Percentiles rank a stretch among this genome's conserved stretches.
These are phyloP conservation scores for Nakazawaea wyomingensis DNA, from an alignment of 805 yeast species.

Conservation along the genomic window DNA sequence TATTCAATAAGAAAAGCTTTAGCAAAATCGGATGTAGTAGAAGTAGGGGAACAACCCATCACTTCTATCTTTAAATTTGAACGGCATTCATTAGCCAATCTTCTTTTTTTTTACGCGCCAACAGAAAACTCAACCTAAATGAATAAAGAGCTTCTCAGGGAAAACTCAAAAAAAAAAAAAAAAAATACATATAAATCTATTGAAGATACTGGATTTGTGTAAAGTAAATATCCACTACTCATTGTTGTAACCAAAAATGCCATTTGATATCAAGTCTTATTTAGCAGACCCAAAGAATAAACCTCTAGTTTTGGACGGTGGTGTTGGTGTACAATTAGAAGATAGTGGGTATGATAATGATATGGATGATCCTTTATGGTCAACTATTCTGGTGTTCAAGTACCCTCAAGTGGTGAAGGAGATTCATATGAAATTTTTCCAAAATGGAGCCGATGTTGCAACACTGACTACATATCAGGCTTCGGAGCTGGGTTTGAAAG, in stretches of 20 bases:
- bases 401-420: conserved; percentile 37
- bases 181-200: too few relatives aligned
- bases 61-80: too few relatives aligned
- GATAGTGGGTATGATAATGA: conserved; percentile 32
- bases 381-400: conserved; percentile 45
- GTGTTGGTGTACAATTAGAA: conserved; percentile 60
- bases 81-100: too few relatives aligned
- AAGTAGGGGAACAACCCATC: too few relatives aligned
- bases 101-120: too few relatives aligned
- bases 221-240: too few relatives aligned
- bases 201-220: too few relatives aligned
- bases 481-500: conserved; percentile 35
- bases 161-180: too few relatives aligned
- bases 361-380: conserved; percentile 53
- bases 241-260: background rate
- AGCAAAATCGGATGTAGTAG: background rate
- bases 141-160: too few relatives aligned
- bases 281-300: conserved; percentile 1
- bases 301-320: conserved; percentile 47
- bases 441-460: conserved; percentile 49
- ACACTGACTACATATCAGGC: conserved; percentile 61
- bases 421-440: conserved; percentile 47
- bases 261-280: background rate
- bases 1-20: background rate
- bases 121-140: too few relatives aligned